These are phyloP conservation scores for Solanum bulbocastanum DNA, from an alignment of 257 asterid species.

Conservation along the genomic window DNA sequence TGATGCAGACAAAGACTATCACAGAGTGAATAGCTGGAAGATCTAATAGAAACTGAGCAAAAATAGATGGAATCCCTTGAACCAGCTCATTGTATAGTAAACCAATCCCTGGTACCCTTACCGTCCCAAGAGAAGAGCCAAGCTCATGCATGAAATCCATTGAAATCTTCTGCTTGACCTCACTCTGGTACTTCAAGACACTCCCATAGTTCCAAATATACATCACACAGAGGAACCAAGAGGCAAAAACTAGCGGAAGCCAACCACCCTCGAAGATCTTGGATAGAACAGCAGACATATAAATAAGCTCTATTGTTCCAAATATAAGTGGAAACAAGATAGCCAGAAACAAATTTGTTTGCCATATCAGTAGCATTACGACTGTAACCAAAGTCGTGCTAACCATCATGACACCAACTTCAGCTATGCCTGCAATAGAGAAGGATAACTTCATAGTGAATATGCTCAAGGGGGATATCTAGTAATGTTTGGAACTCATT, in stretches of 20 bases:
- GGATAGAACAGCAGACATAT: conserved; percentile 76
- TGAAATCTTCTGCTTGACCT: conserved; percentile 72
- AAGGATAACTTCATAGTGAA: neutral
- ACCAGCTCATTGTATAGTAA: conserved; percentile 85
- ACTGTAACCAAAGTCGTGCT: conserved; percentile 85
- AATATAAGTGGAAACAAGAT: conserved; percentile 61
- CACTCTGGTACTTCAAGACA: conserved; percentile 74
- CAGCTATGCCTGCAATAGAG: conserved; percentile 70
- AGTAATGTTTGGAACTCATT: neutral
- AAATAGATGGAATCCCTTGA: conserved; percentile 82
- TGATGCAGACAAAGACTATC: conserved; percentile 81
- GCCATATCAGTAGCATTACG: conserved; percentile 95
- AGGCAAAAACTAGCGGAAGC: conserved; percentile 85
- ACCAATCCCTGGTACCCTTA: conserved; percentile 88
- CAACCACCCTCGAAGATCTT: conserved; percentile 93
- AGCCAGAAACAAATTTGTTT: conserved; percentile 57
- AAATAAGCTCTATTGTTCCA: conserved; percentile 62
- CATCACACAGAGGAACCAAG: conserved; percentile 73
- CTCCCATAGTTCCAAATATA: conserved; percentile 94
- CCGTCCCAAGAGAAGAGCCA: conserved; percentile 81
- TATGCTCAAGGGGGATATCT: neutral
- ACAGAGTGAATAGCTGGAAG: conserved; percentile 92
- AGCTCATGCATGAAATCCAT: conserved; percentile 75
- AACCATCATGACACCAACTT: conserved; percentile 92
- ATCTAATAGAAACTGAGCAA: conserved; percentile 65